These are phyloP conservation scores for Plectranthus barbatus DNA, from an alignment of 257 asterid genomes.

Conservation along the genomic window DNA sequence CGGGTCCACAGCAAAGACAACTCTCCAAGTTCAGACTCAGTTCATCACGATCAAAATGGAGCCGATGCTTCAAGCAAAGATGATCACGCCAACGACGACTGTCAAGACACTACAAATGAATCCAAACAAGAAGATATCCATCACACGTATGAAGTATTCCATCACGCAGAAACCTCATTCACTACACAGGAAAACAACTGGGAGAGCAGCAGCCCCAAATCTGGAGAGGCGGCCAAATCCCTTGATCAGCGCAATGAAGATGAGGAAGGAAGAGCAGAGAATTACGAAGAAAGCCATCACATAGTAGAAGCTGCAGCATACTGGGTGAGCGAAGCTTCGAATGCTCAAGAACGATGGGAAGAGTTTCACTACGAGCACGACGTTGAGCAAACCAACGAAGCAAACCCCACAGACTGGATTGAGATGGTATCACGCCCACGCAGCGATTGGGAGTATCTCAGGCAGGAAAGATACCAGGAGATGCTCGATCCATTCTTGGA, in stretches of 20 bases:
- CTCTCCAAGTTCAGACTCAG: conserved; percentile 3
- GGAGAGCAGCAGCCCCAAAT: neutral
- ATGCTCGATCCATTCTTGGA: conserved; percentile 77
- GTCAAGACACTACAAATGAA: conserved; percentile 9
- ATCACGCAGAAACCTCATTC: neutral
- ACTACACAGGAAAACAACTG: conserved; percentile 16
- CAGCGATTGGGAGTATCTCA: conserved; percentile 80
- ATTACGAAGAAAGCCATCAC: too few relatives aligned
- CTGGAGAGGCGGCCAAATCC: neutral
- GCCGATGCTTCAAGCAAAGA: neutral
- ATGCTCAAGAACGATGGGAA: conserved; percentile 45
- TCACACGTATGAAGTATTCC: neutral
- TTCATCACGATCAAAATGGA: conserved; percentile 15
- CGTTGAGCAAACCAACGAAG: conserved; percentile 28
- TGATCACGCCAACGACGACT: neutral
- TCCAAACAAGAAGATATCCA: conserved; percentile 9
- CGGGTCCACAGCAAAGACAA: conserved; percentile 13
- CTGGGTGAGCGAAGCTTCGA: conserved; percentile 45
- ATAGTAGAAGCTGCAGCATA: conserved; percentile 24
- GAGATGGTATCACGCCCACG: conserved; percentile 81
- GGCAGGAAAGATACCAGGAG: conserved; percentile 83
- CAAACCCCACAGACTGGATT: conserved; percentile 53
- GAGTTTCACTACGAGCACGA: conserved; percentile 37
- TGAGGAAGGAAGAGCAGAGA: neutral
- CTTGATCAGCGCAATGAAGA: neutral